These are phyloP conservation scores for Boletus speciosus DNA, from an alignment of 768 basidiomycete genomes.

Conservation along the genomic window DNA sequence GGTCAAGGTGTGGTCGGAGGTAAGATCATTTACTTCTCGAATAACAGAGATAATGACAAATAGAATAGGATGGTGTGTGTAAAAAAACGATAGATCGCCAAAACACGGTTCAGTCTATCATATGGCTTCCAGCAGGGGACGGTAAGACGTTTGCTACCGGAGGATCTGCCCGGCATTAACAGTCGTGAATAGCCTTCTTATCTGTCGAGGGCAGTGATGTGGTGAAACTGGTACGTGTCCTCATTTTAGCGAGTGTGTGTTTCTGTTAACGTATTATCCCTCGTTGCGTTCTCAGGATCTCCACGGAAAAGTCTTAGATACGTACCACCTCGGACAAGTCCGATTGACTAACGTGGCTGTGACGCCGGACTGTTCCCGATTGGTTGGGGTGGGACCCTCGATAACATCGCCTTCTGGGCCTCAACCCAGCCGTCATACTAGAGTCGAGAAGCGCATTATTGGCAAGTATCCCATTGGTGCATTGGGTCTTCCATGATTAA, in stretches of 20 bases:
- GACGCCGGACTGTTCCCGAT: constrained; percentile 42
- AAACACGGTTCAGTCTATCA: constrained; percentile 45
- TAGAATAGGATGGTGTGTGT: constrained; percentile 46
- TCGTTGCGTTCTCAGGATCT: constrained; percentile 35
- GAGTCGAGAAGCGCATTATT: constrained; percentile 52
- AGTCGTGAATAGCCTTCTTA: constrained; percentile 40
- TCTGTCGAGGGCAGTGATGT: constrained; percentile 50
- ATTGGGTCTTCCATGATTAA: neutral
- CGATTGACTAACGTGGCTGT: constrained; percentile 48
- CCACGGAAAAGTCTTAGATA: constrained; percentile 42
- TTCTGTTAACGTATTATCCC: constrained; percentile 15
- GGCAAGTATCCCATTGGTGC: constrained; percentile 31
- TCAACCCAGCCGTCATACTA: constrained; percentile 45
- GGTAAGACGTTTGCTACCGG: constrained; percentile 28
- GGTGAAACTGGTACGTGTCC: constrained; percentile 39
- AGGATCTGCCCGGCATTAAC: constrained; percentile 10
- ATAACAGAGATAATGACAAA: constrained; percentile 6
- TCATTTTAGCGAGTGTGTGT: constrained; percentile 3
- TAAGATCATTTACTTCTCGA: constrained; percentile 18
- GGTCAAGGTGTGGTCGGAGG: constrained; percentile 53
- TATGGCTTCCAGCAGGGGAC: constrained; percentile 49
- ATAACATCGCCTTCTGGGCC: constrained; percentile 40
- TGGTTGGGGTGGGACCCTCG: constrained; percentile 49
- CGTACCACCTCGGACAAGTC: constrained; percentile 44
- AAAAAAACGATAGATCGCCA: constrained; percentile 47